These are phyloP conservation scores for Coprinellus aureogranulatus DNA, from an alignment of 768 basidiomycete genomes.

Conservation along the genomic window DNA sequence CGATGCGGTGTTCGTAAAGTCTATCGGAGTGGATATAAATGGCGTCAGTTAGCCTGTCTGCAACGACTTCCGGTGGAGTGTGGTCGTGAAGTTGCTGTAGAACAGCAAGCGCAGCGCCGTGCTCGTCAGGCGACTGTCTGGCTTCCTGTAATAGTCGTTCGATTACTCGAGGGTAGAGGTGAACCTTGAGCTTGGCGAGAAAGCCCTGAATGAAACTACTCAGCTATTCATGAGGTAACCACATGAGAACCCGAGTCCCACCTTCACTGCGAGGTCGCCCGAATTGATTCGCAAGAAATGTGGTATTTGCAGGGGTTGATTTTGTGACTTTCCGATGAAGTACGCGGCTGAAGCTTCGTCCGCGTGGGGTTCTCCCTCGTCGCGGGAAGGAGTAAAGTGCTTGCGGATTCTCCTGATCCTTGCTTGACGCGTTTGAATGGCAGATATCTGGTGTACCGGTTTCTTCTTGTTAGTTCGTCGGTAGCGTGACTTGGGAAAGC, in stretches of 20 bases:
- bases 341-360: neutral
- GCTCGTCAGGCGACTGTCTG: neutral
- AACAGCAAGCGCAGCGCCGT: neutral
- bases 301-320: neutral
- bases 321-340: conserved; percentile 4
- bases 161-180: neutral
- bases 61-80: neutral
- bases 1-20: conserved; percentile 12
- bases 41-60: neutral
- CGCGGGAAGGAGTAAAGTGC: neutral
- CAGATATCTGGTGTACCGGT: neutral
- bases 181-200: neutral
- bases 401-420: neutral
- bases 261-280: neutral
- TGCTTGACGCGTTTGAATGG: neutral
- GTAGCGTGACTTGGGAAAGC: neutral
- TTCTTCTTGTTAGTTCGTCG: neutral
- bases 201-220: neutral
- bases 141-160: neutral
- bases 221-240: neutral
- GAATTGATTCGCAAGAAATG: neutral
- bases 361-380: neutral
- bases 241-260: neutral
- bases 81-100: neutral
- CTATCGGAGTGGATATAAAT: neutral